Conservation (phyloP, 768 basidiomycete genomes). For the Naganishia vaughanmartiniae region DNA sequence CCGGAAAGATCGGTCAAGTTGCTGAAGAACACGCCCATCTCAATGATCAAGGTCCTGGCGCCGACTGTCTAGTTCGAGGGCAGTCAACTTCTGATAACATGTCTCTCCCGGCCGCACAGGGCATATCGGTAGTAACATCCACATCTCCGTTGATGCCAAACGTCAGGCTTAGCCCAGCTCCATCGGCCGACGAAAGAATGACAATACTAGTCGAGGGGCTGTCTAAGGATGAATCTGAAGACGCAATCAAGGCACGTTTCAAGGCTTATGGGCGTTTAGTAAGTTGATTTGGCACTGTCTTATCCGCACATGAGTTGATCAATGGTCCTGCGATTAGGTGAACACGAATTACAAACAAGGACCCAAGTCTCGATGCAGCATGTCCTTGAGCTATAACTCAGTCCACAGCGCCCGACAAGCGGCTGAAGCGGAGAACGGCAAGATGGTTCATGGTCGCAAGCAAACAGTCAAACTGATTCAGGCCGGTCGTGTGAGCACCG, state of each 20-base stretch:
- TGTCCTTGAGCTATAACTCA: slow-evolving; percentile 18
- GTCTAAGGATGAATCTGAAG: slow-evolving; percentile 10
- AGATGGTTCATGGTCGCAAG: background rate
- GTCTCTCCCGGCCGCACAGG: background rate
- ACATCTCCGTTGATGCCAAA: background rate
- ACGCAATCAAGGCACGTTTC: slow-evolving; percentile 12
- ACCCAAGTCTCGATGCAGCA: background rate
- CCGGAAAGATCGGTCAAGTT: too few species aligned
- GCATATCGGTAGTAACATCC: background rate
- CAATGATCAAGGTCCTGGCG: too few species aligned
- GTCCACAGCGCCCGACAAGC: slow-evolving; percentile 7
- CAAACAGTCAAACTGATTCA: background rate
- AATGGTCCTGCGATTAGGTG: background rate
- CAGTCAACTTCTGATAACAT: background rate
- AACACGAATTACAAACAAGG: background rate
- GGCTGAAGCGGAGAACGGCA: slow-evolving; percentile 3
- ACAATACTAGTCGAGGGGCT: background rate
- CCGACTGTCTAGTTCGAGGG: too few species aligned
- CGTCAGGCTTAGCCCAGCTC: slow-evolving; percentile 13
- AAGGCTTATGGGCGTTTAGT: slow-evolving; percentile 6
- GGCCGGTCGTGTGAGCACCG: background rate
- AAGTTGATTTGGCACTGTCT: background rate
- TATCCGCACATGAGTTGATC: background rate
- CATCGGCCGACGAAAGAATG: background rate
- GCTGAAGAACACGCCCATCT: too few species aligned